Evolutionary conservation across 129 eudicot species (phyloP), one percentile per base, ranked within the genome.

Genomic region (Mikania micrantha): DNA sequence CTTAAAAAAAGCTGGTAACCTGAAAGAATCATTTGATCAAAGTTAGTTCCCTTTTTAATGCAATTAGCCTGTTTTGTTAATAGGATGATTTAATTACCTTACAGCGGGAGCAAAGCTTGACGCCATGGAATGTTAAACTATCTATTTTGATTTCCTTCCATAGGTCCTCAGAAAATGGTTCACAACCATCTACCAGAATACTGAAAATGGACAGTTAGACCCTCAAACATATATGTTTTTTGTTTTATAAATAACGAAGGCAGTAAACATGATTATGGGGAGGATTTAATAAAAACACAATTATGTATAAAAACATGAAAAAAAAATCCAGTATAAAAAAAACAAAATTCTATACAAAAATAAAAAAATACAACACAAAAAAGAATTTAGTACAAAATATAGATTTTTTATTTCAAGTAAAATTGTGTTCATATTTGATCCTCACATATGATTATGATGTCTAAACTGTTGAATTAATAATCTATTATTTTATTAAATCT

Each of bases 81-180:
- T n/a, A 53, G 22, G 35, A 0, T 21, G 24, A 7, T 8, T 28
- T 4, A 19, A 60, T 71, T 80, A 91, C 97, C 97, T 91, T 91
- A 56, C 96, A 91, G 53, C 96, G 93, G 50, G 79, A 21, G 74
- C 97, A 91, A 58, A 91, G 88, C 75, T 85, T 83, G 24, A 74
- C 90, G 34, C 88, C 95, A 64, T 65, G 58, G 57, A 91, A 85
- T 62, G 76, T 74, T 7, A 83, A 59, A 20, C 81, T 53, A 35
- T 78, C 80, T 35, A 91, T 79, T 32, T 65, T 60, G n/a, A 91
- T 52, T 78, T 87, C 88, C 66, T 66, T 83, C 97, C 97, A 91
- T 49, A 91, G 64, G 75, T 91, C 97, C 80, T 91, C 97, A 57
- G 83, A 61, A 73, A 83, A 87, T 21, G 97, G 95, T 77, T 74